Evolutionary conservation across 768 basidiomycete species (phyloP).

Genomic region (Amylocystis lapponica): DNA sequence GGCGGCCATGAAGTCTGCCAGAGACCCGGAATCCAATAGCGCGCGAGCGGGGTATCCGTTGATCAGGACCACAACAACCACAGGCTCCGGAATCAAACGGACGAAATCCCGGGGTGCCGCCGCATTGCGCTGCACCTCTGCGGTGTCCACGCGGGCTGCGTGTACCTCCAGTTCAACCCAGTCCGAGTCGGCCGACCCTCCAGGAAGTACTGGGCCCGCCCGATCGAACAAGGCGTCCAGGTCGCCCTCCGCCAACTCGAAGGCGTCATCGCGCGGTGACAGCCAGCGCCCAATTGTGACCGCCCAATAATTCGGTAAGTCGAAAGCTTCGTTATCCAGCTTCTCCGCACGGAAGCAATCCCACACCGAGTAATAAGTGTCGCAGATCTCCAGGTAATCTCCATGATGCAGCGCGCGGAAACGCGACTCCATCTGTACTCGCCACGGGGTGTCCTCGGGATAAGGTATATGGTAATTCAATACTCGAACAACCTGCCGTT

Average conservation of each 20-base stretch:
- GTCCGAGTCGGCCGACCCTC: too few relatives aligned
- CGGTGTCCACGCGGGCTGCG: too few relatives aligned
- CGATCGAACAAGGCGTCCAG: too few relatives aligned
- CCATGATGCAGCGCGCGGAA: background rate
- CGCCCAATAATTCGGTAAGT: background rate
- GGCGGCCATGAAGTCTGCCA: conserved; percentile 37
- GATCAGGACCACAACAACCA: conserved; percentile 26
- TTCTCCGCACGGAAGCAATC: background rate
- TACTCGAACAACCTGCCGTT: background rate
- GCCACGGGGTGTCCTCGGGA: background rate
- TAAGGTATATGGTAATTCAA: background rate
- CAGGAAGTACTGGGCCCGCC: too few relatives aligned
- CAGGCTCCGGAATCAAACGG: conserved; percentile 24
- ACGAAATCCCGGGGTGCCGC: conserved; percentile 9
- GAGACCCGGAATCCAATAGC: conserved; percentile 32
- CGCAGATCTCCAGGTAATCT: background rate
- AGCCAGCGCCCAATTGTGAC: background rate
- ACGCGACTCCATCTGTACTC: background rate
- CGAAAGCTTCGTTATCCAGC: background rate
- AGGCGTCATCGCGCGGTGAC: too few relatives aligned
- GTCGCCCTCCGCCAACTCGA: too few relatives aligned
- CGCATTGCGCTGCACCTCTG: conserved; percentile 16
- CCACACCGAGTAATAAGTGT: background rate
- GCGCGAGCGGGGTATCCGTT: conserved; percentile 30
- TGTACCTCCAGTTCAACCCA: too few relatives aligned